These are phyloP conservation scores for Pleurotus sapidus DNA, from an alignment of 768 basidiomycete species.

Conservation along the genomic window DNA sequence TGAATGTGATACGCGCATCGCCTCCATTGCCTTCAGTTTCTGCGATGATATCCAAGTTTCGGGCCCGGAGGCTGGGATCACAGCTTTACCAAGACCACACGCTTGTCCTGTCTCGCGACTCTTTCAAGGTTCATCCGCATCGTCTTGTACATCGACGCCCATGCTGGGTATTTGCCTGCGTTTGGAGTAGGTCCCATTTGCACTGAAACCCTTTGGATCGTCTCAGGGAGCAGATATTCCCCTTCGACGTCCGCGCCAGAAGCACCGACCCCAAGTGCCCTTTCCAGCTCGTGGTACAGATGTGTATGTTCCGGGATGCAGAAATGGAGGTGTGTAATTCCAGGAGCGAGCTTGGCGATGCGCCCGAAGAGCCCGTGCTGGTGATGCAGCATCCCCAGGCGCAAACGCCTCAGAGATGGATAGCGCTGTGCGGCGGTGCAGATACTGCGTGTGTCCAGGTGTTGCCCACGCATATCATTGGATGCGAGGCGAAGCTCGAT, in stretches of 20 bases:
- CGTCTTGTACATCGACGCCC: slow-evolving; percentile 1
- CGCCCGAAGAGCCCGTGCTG: slow-evolving; percentile 17
- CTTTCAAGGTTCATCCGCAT: background rate
- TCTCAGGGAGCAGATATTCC: background rate
- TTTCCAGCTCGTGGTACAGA: slow-evolving; percentile 1
- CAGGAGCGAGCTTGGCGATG: slow-evolving; percentile 19
- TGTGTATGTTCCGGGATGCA: slow-evolving; percentile 7
- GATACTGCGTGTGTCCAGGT: background rate
- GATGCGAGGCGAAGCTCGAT: slow-evolving; percentile 1
- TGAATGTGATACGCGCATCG: no score
- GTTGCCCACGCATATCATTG: slow-evolving; percentile 2
- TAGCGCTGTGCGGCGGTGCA: background rate
- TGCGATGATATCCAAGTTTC: no score
- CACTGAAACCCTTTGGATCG: background rate
- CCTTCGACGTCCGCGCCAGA: no score
- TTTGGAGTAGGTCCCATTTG: slow-evolving; percentile 2
- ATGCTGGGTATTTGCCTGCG: background rate
- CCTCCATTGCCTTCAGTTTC: no score
- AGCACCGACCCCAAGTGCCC: background rate
- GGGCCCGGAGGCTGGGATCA: no score
- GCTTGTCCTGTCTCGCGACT: background rate
- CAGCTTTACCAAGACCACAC: background rate
- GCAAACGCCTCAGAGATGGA: slow-evolving; percentile 5
- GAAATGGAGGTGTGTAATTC: slow-evolving; percentile 15
- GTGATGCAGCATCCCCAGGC: slow-evolving; percentile 4